Evolutionary conservation across 768 basidiomycete genomes (phyloP).

Genomic region (Sporobolomyces pararoseus): DNA sequence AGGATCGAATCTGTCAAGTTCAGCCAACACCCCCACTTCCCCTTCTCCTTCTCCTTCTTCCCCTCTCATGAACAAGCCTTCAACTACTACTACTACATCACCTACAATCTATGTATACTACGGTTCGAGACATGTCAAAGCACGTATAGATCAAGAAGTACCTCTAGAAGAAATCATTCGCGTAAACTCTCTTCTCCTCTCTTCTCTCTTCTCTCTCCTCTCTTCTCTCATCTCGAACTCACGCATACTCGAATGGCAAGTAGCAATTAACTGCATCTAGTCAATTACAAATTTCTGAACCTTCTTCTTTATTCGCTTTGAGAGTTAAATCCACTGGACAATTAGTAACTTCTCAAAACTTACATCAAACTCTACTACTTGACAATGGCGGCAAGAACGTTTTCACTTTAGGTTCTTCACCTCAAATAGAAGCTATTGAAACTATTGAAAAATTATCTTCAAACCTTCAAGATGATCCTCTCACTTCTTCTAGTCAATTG

Average conservation of each 20-base stretch:
- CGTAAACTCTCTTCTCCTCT: background rate
- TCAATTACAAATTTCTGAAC: slow-evolving; percentile 66
- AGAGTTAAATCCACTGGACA: slow-evolving; percentile 74
- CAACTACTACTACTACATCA: slow-evolving; percentile 52
- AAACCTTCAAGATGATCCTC: slow-evolving; percentile 45
- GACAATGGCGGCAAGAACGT: slow-evolving; percentile 50
- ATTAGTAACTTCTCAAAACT: slow-evolving; percentile 79
- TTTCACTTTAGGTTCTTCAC: slow-evolving; percentile 44
- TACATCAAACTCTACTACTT: slow-evolving; percentile 61
- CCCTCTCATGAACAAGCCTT: background rate
- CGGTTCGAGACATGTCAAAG: slow-evolving; percentile 21
- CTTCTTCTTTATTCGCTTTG: slow-evolving; percentile 68
- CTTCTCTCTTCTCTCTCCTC: background rate
- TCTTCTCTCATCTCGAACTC: no score
- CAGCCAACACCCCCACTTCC: background rate
- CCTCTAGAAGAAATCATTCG: slow-evolving; percentile 28
- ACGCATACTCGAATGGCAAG: background rate
- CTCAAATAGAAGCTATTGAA: slow-evolving; percentile 72
- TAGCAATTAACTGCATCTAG: slow-evolving; percentile 33
- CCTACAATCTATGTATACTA: slow-evolving; percentile 23
- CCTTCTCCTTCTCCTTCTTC: background rate
- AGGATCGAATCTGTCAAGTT: no score
- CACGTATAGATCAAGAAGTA: slow-evolving; percentile 31
- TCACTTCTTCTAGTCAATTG: slow-evolving; percentile 58
- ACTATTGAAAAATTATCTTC: slow-evolving; percentile 65